Base-by-base conservation (phyloP, 768 basidiomycete species). In the Ramaria rubella region DNA sequence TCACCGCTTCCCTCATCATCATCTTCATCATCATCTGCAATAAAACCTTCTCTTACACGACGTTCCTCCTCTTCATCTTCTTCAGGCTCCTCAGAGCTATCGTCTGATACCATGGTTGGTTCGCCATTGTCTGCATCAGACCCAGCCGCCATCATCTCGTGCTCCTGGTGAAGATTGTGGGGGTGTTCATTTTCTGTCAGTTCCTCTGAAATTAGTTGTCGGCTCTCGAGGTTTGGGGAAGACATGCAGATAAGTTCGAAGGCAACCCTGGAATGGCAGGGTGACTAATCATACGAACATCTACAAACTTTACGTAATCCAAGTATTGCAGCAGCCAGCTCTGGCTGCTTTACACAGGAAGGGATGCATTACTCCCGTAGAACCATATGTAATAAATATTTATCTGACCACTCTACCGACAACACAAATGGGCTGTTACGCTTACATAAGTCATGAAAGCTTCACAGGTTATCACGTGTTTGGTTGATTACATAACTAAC, bases 1-100 rank as follows among this genome's bases (percentile, higher is more conserved):
- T 81, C 77, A 3, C 80, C 77, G 19, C 81, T 82, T 14, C 79
- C 81, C 1, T 82, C 83, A 0, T 82, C 87, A 3, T 87, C 89
- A 0, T 92, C 90, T 6, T 92, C 87, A 0, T 89, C 92, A 58
- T 94, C 91, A 56, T 89, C 89, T 7, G 94, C 93, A 63, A 97
- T 96, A 67, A 97, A 96, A 0, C 90, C 94, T 49, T 94, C 89
- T 50, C 83, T 75, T 55, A 96, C 82, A 56, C 81, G 77, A 57
- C 81, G 79, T 63, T 76, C 87, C 72, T 93, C 93, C 60, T 95
- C 94, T 63, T 84, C 88, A 65, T 95, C 93, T 48, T 95, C 93
- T 34, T 94, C 90, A 33, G 81, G 86, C 65, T 93, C 89, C 64
- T 91, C 90, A 44, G 90, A 92, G 68, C 90, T 92, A 70, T 93